Base-by-base conservation (phyloP, 164 flowering plant genomes). In the Berberis thunbergii region DNA sequence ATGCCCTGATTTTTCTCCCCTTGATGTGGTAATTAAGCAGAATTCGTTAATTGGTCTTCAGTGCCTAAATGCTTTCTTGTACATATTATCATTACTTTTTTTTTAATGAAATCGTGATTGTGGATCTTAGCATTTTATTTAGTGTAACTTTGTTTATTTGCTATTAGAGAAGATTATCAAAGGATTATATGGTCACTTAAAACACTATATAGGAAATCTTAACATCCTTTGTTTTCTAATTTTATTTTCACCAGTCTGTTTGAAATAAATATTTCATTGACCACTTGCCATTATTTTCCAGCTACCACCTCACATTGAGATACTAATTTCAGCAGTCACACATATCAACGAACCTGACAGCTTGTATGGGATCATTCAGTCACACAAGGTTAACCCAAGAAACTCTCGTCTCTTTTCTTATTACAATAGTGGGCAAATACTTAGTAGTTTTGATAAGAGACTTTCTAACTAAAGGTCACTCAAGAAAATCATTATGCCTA, bases 341-440 rank as follows among this genome's bases (percentile, higher is more conserved):
- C 84, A 78, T 57, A 87, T 94, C 68, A 94, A 94, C 80, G 98
- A 94, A 74, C 96, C 96, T 45, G 98, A 94, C 78, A 87, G 98
- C 77, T 76, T 94, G 60, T 88, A 94, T 82, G 99, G 99, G 68
- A 85, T 94, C 63, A 76, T 90, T 64, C 99, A 85, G 71, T 90
- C 97, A 38, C 86, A 89, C 75, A 91, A 91, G 91, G 99, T 94
- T 50, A 74, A 81, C 70, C 9, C 39, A 41, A 59, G n/a, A 10
- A 57, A 7, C 49, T n/a, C 2, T 13, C 1, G 1, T 13, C 39
- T 26, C 41, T 6, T 54, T 54, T 13, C 38, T 54, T 54, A 26
- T 26, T 26, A 26, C 26, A 26, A 26, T 26, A 26, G 26, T 26
- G 26, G 26, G 26, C 26, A 26, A 26, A 26, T 26, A 54, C 57